Percentiles rank a stretch among this genome's conserved stretches.
phyloP scores from a whole-genome alignment of 2,329 filamentous ascomycete species.

The Furcasterigmium furcatum region DNA sequence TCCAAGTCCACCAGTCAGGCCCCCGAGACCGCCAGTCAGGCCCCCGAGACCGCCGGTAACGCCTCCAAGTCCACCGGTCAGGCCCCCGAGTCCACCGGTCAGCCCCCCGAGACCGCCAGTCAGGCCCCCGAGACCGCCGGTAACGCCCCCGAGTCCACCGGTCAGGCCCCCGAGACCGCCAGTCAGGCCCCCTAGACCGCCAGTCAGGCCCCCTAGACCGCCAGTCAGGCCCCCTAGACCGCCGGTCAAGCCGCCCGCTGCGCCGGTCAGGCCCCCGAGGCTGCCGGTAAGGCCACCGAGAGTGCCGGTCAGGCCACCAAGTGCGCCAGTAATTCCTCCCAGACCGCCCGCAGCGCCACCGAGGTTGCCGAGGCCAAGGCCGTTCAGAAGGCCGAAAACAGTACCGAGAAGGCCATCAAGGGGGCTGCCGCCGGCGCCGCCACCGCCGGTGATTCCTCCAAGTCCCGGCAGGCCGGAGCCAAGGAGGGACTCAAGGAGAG shows the following conservation, averaged over 20 bases:
- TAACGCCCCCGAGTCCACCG: background rate
- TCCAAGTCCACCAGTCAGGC: background rate
- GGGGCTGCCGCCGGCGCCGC: background rate
- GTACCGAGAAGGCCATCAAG: background rate
- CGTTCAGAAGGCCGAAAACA: background rate
- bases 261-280: conserved; percentile 7
- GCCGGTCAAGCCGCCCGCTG: conserved; percentile 62
- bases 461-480: background rate
- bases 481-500: background rate
- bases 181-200: conserved; percentile 31
- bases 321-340: too few relatives aligned
- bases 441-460: background rate
- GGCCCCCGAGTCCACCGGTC: background rate
- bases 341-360: conserved; percentile 1
- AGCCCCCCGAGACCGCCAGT: background rate
- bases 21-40: too few relatives aligned
- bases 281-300: background rate
- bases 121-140: background rate
- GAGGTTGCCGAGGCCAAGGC: background rate
- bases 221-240: conserved; percentile 23
- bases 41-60: too few relatives aligned
- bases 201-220: conserved; percentile 58
- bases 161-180: conserved; percentile 1
- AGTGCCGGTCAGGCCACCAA: background rate
- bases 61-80: too few relatives aligned